Evolutionary conservation across 2,329 filamentous ascomycete genomes (phyloP), one percentile per base, ranked within the genome.

Genomic region (Calonectria leucothoes): DNA sequence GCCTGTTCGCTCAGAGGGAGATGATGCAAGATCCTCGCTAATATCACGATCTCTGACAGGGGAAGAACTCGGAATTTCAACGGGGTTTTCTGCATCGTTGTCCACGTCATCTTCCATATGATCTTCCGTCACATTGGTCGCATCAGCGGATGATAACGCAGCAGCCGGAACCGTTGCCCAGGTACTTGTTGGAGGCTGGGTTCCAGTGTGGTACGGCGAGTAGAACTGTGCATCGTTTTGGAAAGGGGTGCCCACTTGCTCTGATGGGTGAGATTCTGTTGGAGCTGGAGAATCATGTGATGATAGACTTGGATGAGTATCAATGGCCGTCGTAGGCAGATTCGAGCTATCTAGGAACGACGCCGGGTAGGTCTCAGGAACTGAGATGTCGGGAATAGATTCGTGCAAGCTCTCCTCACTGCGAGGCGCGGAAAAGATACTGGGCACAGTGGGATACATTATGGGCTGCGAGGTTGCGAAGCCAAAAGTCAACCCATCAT

Each of bases 1-100:
- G 37, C 69, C 65, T 11, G 69, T 52, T 37, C 59, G 61, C 15
- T 69, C 63, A 2, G 68, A 73, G 8, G 64, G 70, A 29, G 75
- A 74, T 11, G 63, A 67, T 8, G 55, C 65, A 4, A 49, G 69
- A 14, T 71, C 73, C 51, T 71, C 72, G 20, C 66, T 71, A 14
- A 65, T 57, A 27, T 55, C 74, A 64, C 49, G 72, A n/a, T 74
- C 76, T 51, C 72, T 72, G 10, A 49, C 25, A 6, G 78, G 72
- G 1, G 78, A 78, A 39, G 78, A 80, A 66, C 79, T 80, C 14
- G 73, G 42, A 11, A 80, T 78, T 66, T 79, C 74, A 10, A 79
- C 72, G 31, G 76, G 78, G 51, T 78, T 73, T 45, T 79, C 73
- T 23, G 52, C 73, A 35, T 76, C 75, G 45, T 70, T 45, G 39